phyloP scores from a whole-genome alignment of 2,329 filamentous ascomycete species.

The Blastomyces parvus region DNA sequence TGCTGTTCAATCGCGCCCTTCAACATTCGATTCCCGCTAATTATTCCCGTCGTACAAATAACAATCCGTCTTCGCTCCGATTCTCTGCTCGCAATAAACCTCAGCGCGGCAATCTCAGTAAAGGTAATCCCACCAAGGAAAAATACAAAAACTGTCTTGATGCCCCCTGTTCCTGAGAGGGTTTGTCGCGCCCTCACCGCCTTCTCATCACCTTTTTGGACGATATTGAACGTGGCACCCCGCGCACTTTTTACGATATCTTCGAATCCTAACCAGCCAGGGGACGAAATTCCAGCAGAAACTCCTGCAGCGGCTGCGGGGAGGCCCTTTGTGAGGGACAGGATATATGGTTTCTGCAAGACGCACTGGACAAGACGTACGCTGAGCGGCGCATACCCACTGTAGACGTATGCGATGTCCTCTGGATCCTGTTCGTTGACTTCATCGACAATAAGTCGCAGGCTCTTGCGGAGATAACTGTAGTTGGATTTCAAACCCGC shows the following conservation, averaged over 20 bases:
- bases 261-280: conserved; percentile 90
- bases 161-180: conserved; percentile 62
- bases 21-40: conserved; percentile 85
- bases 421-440: conserved; percentile 91
- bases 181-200: conserved; percentile 77
- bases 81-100: conserved; percentile 81
- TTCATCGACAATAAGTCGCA: conserved; percentile 87
- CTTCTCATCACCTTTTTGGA: conserved; percentile 87
- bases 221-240: conserved; percentile 82
- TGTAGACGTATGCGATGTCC: conserved; percentile 96
- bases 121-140: conserved; percentile 96
- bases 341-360: conserved; percentile 77
- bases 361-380: conserved; percentile 87
- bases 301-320: conserved; percentile 41
- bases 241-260: conserved; percentile 79
- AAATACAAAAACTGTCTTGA: conserved; percentile 89
- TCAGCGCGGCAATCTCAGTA: conserved; percentile 85
- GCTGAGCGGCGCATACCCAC: conserved; percentile 87
- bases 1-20: conserved; percentile 68
- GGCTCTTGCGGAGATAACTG: conserved; percentile 70
- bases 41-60: conserved; percentile 84
- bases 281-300: conserved; percentile 50
- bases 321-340: conserved; percentile 58
- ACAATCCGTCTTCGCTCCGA: conserved; percentile 72
- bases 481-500: conserved; percentile 78